Percentiles rank a stretch among this genome's conserved stretches.
Conservation (phyloP, 306 rosid species). For the Oemleria cerasiformis region DNA sequence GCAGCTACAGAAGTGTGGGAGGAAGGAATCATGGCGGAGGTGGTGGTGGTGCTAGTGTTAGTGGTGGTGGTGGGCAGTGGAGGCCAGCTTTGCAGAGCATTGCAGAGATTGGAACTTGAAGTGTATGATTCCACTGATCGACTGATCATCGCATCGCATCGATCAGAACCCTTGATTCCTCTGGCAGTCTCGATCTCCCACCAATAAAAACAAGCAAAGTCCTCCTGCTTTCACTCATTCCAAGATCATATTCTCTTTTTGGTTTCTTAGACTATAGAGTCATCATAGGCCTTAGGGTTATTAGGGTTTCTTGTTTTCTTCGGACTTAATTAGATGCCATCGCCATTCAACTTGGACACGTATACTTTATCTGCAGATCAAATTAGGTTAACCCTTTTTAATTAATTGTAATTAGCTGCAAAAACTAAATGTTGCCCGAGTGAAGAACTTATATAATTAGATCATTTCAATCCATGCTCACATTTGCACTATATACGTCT, state of each 20-base stretch:
- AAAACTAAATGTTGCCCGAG: background rate
- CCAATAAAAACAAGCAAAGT: slow-evolving; percentile 18
- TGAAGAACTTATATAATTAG: background rate
- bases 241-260: slow-evolving; percentile 13
- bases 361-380: slow-evolving; percentile 2
- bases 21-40: slow-evolving; percentile 54
- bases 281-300: too few relatives aligned
- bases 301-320: too few relatives aligned
- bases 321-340: too few relatives aligned
- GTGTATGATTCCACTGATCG: background rate
- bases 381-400: slow-evolving; percentile 19
- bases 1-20: slow-evolving; percentile 40
- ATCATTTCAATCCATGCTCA: too few relatives aligned
- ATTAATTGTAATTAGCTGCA: slow-evolving; percentile 14
- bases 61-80: slow-evolving; percentile 51
- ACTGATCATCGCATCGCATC: background rate
- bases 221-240: slow-evolving; percentile 21
- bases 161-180: background rate
- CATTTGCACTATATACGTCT: too few relatives aligned
- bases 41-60: slow-evolving; percentile 33
- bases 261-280: background rate
- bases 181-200: slow-evolving; percentile 3
- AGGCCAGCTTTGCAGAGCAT: slow-evolving; percentile 94
- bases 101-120: slow-evolving; percentile 77
- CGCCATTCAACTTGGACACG: background rate